Evolutionary conservation across 371 early-diverging fungal genomes (phyloP), one percentile per base, ranked within the genome.

Genomic region (Mucor velutinosus): DNA sequence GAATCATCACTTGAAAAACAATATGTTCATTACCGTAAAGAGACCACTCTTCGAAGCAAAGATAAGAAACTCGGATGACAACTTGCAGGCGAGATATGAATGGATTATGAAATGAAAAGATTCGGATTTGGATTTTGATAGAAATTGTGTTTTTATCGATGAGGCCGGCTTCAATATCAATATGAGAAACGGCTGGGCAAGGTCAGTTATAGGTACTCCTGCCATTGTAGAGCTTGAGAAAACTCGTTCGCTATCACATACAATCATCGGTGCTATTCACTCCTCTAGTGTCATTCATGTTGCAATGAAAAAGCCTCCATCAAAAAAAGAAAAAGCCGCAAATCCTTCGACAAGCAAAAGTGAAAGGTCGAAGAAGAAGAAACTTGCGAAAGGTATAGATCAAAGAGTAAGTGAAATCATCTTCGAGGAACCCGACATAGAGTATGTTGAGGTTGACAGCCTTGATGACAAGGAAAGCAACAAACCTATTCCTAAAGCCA

Each of bases 291-390:
- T 62, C 32, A 61, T 62, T 58, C 58, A 62, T 67, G 55, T 67
- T 10, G 45, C 17, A 11, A 56, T 56, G 43, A 67, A 57, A 47
- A 61, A 61, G 45, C 47, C 67, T 21, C 45, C 56, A 29, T 45
- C 45, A 41, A 67, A 45, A 39, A 62, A 62, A 47, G 29, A 67
- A 37, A 47, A 69, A 37, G 64, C 64, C 56, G 55, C 55, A 41
- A 12, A n/a, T n/a, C 11, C 7, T 3, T 41, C 11, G 25, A 64
- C 41, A 57, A 35, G 35, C 7, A 62, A 39, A 56, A 39, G 53
- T 60, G 66, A 66, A 60, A 60, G 60, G 39, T 66, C 57, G 58
- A 61, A n/a, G n/a, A n/a, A n/a, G n/a, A n/a, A n/a, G n/a, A n/a
- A n/a, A n/a, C n/a, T n/a, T n/a, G n/a, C n/a, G n/a, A n/a, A n/a